Conservation (phyloP, 2,329 filamentous ascomycete species). For the Chalara sp. region DNA sequence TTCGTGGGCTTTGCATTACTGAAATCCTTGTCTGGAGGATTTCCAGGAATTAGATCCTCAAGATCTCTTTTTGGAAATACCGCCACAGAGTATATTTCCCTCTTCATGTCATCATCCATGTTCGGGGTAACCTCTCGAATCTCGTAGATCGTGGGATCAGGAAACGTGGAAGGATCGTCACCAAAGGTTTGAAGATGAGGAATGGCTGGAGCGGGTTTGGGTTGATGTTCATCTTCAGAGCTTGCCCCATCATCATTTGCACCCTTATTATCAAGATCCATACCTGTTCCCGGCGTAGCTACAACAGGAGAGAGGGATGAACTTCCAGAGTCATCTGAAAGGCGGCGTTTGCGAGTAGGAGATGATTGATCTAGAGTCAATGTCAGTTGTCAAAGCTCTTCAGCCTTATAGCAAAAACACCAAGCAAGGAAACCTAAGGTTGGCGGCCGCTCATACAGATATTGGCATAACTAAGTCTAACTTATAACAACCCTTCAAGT, state of each 20-base stretch:
- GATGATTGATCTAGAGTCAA: not conserved
- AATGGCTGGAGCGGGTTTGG: constrained; percentile 51
- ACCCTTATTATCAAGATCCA: constrained; percentile 52
- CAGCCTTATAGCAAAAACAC: no score
- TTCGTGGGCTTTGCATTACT: constrained; percentile 89
- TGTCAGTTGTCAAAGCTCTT: no score
- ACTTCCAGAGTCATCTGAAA: constrained; percentile 42
- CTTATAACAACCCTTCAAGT: not conserved
- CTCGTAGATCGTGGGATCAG: constrained; percentile 90
- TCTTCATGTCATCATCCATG: constrained; percentile 81
- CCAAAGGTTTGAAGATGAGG: constrained; percentile 78
- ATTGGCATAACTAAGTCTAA: no score
- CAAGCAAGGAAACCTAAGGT: no score
- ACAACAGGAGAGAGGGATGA: constrained; percentile 54
- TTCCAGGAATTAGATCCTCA: constrained; percentile 77
- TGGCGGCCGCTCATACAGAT: no score
- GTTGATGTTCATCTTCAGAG: constrained; percentile 48
- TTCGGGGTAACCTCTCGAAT: constrained; percentile 67
- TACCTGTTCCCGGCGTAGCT: constrained; percentile 34
- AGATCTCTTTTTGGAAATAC: constrained; percentile 77
- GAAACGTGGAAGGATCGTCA: constrained; percentile 83
- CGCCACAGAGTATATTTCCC: constrained; percentile 81
- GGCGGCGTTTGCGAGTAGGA: not conserved
- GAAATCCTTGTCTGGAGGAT: constrained; percentile 90
- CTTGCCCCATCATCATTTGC: constrained; percentile 42